Percentiles rank a stretch among this genome's conserved stretches.
Evolutionary conservation across 345 rosid species (phyloP).

Genomic region (Iberis pinnata): DNA sequence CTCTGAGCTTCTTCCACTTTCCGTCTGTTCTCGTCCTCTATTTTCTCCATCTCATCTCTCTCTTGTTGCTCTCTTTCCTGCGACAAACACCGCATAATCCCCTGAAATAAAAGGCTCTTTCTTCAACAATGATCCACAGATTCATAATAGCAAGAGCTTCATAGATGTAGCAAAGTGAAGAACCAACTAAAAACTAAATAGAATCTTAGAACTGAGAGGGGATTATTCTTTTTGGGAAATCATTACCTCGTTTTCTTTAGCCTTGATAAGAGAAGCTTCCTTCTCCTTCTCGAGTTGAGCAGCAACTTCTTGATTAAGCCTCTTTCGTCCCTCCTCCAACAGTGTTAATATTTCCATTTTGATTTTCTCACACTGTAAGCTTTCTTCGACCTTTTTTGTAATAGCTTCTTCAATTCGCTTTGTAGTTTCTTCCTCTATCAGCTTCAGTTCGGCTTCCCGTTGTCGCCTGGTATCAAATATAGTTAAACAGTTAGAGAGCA

Average conservation of each 20-base stretch:
- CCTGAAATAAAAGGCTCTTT: constrained; percentile 14
- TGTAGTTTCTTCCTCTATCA: constrained; percentile 86
- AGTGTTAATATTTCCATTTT: constrained; percentile 54
- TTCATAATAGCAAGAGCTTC: background rate
- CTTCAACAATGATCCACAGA: constrained; percentile 12
- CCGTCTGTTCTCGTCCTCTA: constrained; percentile 69
- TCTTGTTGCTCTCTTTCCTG: constrained; percentile 69
- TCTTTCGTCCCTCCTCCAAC: constrained; percentile 73
- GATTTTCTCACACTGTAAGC: constrained; percentile 64
- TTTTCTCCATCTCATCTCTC: constrained; percentile 67
- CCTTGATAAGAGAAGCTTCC: constrained; percentile 55
- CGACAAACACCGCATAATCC: constrained; percentile 25
- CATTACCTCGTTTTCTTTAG: constrained; percentile 72
- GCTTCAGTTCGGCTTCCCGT: constrained; percentile 73
- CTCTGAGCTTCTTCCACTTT: constrained; percentile 77
- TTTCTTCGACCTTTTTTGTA: constrained; percentile 64
- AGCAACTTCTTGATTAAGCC: constrained; percentile 60
- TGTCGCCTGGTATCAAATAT: constrained; percentile 68
- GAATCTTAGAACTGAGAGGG: background rate
- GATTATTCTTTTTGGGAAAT: background rate
- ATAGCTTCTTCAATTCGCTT: constrained; percentile 82
- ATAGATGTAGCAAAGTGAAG: background rate
- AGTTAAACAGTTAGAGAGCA: constrained; percentile 34
- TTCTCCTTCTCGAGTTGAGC: constrained; percentile 82
- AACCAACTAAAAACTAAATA: background rate